A percentile compares a stretch with the other conserved stretches of the same genome.
Evolutionary conservation across 495 filamentous ascomycete genomes (phyloP).

Genomic region (Aspergillus campestris): DNA sequence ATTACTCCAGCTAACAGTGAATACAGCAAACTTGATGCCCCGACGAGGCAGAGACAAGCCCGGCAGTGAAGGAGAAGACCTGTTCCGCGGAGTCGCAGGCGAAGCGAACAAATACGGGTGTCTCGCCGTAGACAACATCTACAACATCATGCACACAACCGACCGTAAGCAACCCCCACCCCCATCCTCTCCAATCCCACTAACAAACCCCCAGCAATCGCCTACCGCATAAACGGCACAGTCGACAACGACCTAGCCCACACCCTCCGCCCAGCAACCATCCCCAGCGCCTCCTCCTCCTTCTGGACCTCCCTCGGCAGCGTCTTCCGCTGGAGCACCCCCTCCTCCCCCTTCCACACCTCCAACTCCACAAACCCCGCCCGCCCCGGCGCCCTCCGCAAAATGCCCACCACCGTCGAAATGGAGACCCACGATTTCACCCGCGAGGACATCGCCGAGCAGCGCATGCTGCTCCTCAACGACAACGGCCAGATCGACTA

Average conservation of each 20-base stretch:
- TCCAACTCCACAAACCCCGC: conserved; percentile 10
- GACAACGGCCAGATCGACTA: conserved; percentile 95
- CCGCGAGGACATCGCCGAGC: conserved; percentile 86
- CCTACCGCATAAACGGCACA: conserved; percentile 84
- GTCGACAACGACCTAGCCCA: conserved; percentile 73
- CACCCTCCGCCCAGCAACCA: conserved; percentile 63
- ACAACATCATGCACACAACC: conserved; percentile 74
- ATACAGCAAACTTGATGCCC: conserved; percentile 60
- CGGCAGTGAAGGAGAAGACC: conserved; percentile 57
- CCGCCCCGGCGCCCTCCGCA: conserved; percentile 40
- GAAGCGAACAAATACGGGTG: conserved; percentile 77
- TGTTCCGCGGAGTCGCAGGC: conserved; percentile 58
- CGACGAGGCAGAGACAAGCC: conserved; percentile 68
- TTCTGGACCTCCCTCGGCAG: conserved; percentile 60
- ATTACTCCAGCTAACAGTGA: conserved; percentile 3
- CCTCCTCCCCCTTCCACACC: conserved; percentile 17
- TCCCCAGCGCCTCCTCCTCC: conserved; percentile 62
- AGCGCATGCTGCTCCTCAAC: conserved; percentile 77
- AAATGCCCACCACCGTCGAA: conserved; percentile 84
- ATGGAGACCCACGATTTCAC: conserved; percentile 94
- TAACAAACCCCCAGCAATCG: conserved; percentile 57
- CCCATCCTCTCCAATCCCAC: conserved; percentile 9
- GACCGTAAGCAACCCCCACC: conserved; percentile 32
- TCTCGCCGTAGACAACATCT: conserved; percentile 88
- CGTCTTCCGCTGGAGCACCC: conserved; percentile 46